Evolutionary conservation across 306 rosid species (phyloP), one percentile per base, ranked within the genome.

Genomic region (Trifolium subterraneum): DNA sequence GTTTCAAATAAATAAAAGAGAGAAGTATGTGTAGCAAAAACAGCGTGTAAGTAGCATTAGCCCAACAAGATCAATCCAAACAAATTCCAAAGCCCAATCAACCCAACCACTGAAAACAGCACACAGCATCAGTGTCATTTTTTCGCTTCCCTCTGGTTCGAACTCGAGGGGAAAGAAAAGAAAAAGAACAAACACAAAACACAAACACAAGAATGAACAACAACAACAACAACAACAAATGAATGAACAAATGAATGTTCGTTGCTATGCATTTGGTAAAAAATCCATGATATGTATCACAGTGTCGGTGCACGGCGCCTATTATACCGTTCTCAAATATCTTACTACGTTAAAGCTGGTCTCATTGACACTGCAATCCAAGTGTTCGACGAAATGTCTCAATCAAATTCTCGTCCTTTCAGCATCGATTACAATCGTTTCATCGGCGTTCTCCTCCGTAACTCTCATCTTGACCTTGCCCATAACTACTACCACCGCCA

Each of bases 371-470:
- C 80, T 31, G 98, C 98, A 64, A 76, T 88, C 85, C 83, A 87
- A 9, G 74, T 88, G 88, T 91, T 91, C 86, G 92, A 88, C 79
- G 80, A 94, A 86, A 90, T 94, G 98, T 80, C 96, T 18, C 86
- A 90, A 59, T 88, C 98, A 7, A 75, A 78, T 27, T 93, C 91
- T 81, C 89, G 94, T 41, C 70, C 85, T 10, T 87, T 92, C 77
- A 87, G 96, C 84, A 16, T 87, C 23, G 99, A 90, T 41, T 91
- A 92, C 87, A 92, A 94, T 47, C 96, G 96, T 47, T 88, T 94
- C 88, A 85, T 94, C 71, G 99, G 99, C 12, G 93, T 90, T 14
- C 76, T 94, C 72, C 62, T 90, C 71, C 86, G 90, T 51, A 84
- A 92, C 13, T 90, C 89, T 0, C 96, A 87, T 27, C 85, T 90